Evolutionary conservation across 257 asterid genomes (phyloP).

Genomic region (Nicotiana obtusifolia): DNA sequence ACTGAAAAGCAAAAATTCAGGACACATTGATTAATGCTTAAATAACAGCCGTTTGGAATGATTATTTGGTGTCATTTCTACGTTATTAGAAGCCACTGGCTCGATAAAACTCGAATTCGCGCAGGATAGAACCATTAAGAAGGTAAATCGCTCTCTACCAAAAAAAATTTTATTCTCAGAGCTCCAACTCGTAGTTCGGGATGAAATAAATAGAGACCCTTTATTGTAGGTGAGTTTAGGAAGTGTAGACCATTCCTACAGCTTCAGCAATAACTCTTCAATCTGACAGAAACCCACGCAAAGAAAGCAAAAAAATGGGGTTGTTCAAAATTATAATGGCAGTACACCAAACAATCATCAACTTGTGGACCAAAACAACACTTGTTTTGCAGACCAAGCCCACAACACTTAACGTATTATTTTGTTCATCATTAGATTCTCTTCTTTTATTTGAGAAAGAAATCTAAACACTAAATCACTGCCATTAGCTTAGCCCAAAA

Average conservation of each 20-base stretch:
- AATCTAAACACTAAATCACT: neutral
- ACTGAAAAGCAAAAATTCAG: no score
- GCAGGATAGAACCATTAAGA: no score
- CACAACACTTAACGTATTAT: neutral
- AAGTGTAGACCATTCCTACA: neutral
- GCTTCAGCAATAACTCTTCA: neutral
- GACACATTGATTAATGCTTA: no score
- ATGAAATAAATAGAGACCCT: no score
- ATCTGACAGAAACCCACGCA: neutral
- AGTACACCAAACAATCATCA: slow-evolving; percentile 2
- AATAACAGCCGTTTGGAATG: no score
- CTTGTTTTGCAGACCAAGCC: neutral
- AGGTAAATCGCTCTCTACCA: no score
- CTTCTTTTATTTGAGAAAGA: neutral
- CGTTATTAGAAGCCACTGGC: no score
- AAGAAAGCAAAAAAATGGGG: neutral
- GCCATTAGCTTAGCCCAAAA: neutral
- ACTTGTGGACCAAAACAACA: neutral
- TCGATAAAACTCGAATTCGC: no score
- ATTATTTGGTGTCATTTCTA: no score
- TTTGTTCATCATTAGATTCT: slow-evolving; percentile 4
- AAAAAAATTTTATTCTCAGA: no score
- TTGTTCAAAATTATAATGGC: neutral
- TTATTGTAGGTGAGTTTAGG: neutral
- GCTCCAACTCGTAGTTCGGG: no score